Conservation (phyloP, 2,329 filamentous ascomycete species). For the Hymenoscyphus scutula region DNA sequence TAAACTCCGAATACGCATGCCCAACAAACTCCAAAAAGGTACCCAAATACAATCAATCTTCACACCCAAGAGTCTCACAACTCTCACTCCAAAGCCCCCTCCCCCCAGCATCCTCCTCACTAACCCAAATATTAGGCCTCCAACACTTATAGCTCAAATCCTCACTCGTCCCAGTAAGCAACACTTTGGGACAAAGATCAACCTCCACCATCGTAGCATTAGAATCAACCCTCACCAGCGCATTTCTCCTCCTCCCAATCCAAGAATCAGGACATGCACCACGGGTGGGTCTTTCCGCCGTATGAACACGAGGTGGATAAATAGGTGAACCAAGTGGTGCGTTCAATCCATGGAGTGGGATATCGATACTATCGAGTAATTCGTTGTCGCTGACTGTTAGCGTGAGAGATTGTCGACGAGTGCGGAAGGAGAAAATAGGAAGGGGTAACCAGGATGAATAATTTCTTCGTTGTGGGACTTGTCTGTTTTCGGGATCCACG, state of each 20-base stretch:
- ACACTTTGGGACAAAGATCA: neutral
- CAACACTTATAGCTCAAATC: neutral
- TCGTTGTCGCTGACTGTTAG: neutral
- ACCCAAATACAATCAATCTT: neutral
- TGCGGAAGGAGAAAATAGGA: too few species aligned
- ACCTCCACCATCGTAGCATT: neutral
- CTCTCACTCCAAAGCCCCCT: neutral
- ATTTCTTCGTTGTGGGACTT: too few species aligned
- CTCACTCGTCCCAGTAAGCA: neutral
- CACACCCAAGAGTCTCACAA: neutral
- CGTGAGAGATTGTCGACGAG: too few species aligned
- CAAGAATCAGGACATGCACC: neutral
- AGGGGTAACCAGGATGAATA: too few species aligned
- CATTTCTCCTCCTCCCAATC: neutral
- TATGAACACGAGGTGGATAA: neutral
- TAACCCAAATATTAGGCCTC: neutral
- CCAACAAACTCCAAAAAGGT: neutral
- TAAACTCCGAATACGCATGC: neutral
- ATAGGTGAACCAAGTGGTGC: neutral
- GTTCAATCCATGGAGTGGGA: neutral
- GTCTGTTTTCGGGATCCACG: too few species aligned
- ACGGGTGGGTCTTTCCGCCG: neutral
- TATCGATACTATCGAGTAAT: neutral
- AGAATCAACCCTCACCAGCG: neutral
- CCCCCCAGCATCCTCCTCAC: neutral